These are phyloP conservation scores for Ogataea nakhonphanomensis DNA, from an alignment of 805 yeast genomes.

Conservation along the genomic window DNA sequence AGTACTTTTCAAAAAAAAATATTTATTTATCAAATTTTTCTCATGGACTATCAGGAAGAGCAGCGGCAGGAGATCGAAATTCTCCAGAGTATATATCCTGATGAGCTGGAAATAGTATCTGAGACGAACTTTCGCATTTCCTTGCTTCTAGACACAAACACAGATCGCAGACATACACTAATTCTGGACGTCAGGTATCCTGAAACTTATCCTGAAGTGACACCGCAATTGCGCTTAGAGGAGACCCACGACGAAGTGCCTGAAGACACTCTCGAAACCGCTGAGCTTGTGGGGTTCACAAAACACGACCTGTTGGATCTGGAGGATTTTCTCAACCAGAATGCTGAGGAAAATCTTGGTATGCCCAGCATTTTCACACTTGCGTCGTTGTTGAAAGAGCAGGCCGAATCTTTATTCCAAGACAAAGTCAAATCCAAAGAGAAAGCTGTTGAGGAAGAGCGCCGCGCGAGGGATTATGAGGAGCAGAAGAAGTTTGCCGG, in stretches of 20 bases:
- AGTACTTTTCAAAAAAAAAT: slow-evolving; percentile 1
- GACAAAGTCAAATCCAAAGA: slow-evolving; percentile 54
- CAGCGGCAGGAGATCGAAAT: slow-evolving; percentile 89
- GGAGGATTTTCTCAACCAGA: slow-evolving; percentile 42
- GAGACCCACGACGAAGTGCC: slow-evolving; percentile 46
- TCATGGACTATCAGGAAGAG: slow-evolving; percentile 78
- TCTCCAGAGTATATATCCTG: slow-evolving; percentile 88
- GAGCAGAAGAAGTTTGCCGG: slow-evolving; percentile 91
- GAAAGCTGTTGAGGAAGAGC: slow-evolving; percentile 52
- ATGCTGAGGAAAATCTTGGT: slow-evolving; percentile 78
- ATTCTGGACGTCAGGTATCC: slow-evolving; percentile 68
- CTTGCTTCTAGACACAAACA: slow-evolving; percentile 63
- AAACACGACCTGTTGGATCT: slow-evolving; percentile 43
- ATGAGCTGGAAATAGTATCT: slow-evolving; percentile 57
- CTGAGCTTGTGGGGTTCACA: slow-evolving; percentile 58
- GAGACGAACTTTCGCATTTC: slow-evolving; percentile 53
- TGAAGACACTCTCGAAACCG: slow-evolving; percentile 45
- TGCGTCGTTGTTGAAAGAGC: slow-evolving; percentile 73
- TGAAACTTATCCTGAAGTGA: slow-evolving; percentile 74
- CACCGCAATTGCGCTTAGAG: slow-evolving; percentile 53
- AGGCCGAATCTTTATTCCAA: slow-evolving; percentile 66
- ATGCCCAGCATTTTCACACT: slow-evolving; percentile 89
- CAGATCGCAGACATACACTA: slow-evolving; percentile 56
- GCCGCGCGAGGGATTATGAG: slow-evolving; percentile 65
- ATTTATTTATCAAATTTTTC: slow-evolving; percentile 1